Evolutionary conservation across 1,284 basidiomycete species (phyloP), one percentile per base, ranked within the genome.

Genomic region (Volvariella volvacea): DNA sequence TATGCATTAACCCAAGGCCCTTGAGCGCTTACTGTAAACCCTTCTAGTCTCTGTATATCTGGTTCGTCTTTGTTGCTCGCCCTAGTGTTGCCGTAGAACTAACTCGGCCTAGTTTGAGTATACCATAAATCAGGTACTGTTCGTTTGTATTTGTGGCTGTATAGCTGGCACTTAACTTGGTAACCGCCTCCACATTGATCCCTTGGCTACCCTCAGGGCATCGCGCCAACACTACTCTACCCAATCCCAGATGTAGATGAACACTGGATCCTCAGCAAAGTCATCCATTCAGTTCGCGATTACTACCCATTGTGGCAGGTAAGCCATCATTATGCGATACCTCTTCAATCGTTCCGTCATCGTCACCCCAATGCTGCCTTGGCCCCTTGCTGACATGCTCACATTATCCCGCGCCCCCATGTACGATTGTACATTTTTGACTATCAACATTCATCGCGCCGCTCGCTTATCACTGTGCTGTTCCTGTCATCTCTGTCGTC

Each of bases 261-360:
- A 32, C 67, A 83, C 58, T 70, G 84, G 55, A 55, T 93, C 38
- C 63, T 91, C 42, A 74, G 81, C 56, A 78, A 74, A 55, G 72
- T 97, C 47, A 91, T 98, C 52, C 81, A 88, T 54, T 84, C 81
- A 1, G 75, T 95, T 22, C 74, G 90, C 25, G 95, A 99, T 59
- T 99, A 95, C 61, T 98, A 98, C 63, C 93, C 94, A 4, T 76
- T 95, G 33, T 92, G 91, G 88, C 88, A 89, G 83, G 86, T 83
- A 48, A 38, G 76, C 6, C 6, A 28, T 16, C 12, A 25, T 25
- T 12, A 36, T 20, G 17, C 2, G 41, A n/a, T 14, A 28, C 25
- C 34, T 42, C 19, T 37, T 20, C 28, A 17, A 28, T 25, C 36
- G 28, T 21, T 41, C 43, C 30, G 10, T 25, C 20, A 34, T 42